Evolutionary conservation across 2,329 filamentous ascomycete species (phyloP), one percentile per base, ranked within the genome.

Genomic region (Sclerotinia borealis): DNA sequence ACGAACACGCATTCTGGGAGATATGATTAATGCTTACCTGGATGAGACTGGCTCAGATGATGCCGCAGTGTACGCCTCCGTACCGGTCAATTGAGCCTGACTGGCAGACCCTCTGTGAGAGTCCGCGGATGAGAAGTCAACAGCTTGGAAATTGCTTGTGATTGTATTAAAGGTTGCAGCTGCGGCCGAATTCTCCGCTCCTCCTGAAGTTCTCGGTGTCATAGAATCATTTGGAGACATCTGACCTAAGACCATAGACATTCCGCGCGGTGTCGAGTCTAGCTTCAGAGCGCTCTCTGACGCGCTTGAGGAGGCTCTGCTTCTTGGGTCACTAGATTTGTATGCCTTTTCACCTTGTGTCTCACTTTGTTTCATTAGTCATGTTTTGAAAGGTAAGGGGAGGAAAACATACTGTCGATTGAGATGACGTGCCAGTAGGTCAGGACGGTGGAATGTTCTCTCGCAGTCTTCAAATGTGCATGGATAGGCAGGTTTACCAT

Each of bases 341-440:
- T 70, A 77, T 25, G 73, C 71, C 58, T 75, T 76, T 59, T 80
- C 78, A 52, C 76, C 77, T 68, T 80, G 79, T 63, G 78, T 77
- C 61, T 81, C 79, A 72, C 79, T 81, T 61, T 56, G 27, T 45
- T 25, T 36, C 19, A 63, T 72, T 55, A 73, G 67, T 59, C n/a
- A 15, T 41, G n/a, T 43, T 37, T 19, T 60, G 27, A 22, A n/a
- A 11, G 8, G 11, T n/a, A 22, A 19, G 45, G 25, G 22, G 31
- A 4, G 27, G 17, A 34, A n/a, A 25, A 75, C 79, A 71, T 71
- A 83, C 81, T 84, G 81, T 75, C 79, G 76, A 66, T 78, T 77
- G 63, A 78, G 73, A 69, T 88, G 85, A 43, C 85, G 81, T n/a
- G 81, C 78, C 22, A 87, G 77, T 13, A 88, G 75, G 71, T 88